A percentile compares a stretch with the other conserved stretches of the same genome.
Evolutionary conservation across 257 asterid species (phyloP).

Genomic region (Gentiana dahurica): DNA sequence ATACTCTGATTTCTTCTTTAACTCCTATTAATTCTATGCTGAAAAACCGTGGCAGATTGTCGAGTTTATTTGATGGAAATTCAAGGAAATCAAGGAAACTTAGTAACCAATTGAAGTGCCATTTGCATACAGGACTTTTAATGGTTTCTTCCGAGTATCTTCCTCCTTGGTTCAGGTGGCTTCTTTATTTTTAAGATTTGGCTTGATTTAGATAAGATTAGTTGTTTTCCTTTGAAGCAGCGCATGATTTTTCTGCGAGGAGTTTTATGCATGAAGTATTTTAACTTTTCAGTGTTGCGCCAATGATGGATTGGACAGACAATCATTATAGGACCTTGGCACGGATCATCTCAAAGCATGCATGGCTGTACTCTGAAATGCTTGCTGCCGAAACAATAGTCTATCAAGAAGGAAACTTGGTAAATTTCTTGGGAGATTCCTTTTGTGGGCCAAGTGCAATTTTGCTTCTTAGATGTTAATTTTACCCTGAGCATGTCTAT

Average conservation of each 20-base stretch:
- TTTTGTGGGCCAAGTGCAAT: too few relatives aligned
- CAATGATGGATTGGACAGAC: conserved; percentile 96
- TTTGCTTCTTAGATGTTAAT: too few relatives aligned
- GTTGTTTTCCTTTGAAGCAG: conserved; percentile 1
- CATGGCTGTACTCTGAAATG: conserved; percentile 96
- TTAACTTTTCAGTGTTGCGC: conserved; percentile 61
- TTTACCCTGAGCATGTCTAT: too few relatives aligned
- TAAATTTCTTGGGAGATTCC: conserved; percentile 15
- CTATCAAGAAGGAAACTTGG: conserved; percentile 77
- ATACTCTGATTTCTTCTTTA: conserved; percentile 61
- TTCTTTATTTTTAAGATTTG: conserved; percentile 1
- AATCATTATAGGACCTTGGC: conserved; percentile 88
- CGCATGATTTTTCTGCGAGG: too few relatives aligned
- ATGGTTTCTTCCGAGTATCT: conserved; percentile 63
- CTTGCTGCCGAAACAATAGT: conserved; percentile 95
- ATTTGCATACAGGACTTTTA: conserved; percentile 25
- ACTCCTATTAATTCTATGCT: conserved; percentile 62
- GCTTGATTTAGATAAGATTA: neutral
- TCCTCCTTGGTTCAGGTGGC: conserved; percentile 92
- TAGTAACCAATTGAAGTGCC: conserved; percentile 30
- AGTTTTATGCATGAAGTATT: neutral
- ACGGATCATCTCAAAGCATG: conserved; percentile 68
- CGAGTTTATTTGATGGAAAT: conserved; percentile 26
- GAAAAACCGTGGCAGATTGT: conserved; percentile 55
- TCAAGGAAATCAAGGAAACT: conserved; percentile 33